Percentiles rank a stretch among this genome's conserved stretches.
Conservation (phyloP, 108 stramenopile species). For the Epithemia pelagica region DNA sequence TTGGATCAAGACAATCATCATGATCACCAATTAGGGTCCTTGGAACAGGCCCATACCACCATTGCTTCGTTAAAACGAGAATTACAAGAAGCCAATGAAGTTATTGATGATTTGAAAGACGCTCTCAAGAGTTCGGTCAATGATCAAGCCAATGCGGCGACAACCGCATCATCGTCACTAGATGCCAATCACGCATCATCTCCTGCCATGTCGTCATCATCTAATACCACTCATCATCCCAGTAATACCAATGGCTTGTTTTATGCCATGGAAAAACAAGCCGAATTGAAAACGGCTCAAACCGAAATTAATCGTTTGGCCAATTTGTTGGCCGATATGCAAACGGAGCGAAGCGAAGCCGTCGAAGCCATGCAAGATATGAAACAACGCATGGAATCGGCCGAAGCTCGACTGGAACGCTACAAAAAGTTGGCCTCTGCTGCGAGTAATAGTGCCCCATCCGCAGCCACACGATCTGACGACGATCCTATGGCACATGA, state of each 20-base stretch:
- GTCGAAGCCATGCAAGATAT: conserved; percentile 67
- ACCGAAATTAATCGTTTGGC: conserved; percentile 81
- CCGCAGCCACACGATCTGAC: neutral
- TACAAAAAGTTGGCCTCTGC: conserved; percentile 45
- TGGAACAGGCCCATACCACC: conserved; percentile 15
- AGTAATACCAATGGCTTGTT: conserved; percentile 61
- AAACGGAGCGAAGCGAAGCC: conserved; percentile 67
- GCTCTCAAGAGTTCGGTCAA: conserved; percentile 54
- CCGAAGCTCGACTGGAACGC: conserved; percentile 48
- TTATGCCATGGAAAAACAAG: conserved; percentile 87
- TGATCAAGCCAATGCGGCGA: conserved; percentile 7
- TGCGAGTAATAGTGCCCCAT: neutral
- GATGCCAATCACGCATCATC: neutral
- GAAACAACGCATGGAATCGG: conserved; percentile 59
- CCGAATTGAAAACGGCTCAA: conserved; percentile 73
- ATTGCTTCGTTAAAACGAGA: conserved; percentile 79
- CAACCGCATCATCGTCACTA: neutral
- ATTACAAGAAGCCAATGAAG: conserved; percentile 65
- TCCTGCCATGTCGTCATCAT: neutral
- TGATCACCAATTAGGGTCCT: conserved; percentile 37
- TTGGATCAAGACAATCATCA: neutral
- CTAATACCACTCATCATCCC: neutral
- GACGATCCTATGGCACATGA: neutral
- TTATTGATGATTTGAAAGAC: conserved; percentile 74
- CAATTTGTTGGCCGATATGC: conserved; percentile 62